Conservation (phyloP, 352 stramenopile genomes). For the Thraustochytrium sp. region DNA sequence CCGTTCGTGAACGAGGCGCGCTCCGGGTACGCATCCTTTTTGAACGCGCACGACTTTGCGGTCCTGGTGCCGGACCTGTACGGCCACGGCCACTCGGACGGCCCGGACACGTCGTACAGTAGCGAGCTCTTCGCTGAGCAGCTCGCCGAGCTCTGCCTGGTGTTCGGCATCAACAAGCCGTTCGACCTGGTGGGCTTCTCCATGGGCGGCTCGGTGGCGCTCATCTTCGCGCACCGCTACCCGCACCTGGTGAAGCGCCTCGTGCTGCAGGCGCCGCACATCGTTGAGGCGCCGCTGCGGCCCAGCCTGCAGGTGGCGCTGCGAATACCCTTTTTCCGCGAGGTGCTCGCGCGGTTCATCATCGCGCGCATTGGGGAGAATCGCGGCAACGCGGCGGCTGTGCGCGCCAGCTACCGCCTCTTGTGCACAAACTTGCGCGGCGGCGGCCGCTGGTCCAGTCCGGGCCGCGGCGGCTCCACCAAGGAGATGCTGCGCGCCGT, state of each 20-base stretch:
- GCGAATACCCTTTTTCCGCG: conserved; percentile 30
- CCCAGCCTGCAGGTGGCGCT: conserved; percentile 19
- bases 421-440: background rate
- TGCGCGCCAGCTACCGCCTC: conserved; percentile 18
- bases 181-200: conserved; percentile 28
- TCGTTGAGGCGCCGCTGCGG: conserved; percentile 8
- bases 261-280: conserved; percentile 28
- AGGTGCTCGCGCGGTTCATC: background rate
- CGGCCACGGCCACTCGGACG: conserved; percentile 26
- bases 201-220: conserved; percentile 26
- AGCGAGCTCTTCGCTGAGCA: conserved; percentile 38
- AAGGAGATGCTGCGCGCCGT: conserved; percentile 17
- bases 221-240: conserved; percentile 26
- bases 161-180: conserved; percentile 35
- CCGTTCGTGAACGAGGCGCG: conserved; percentile 4
- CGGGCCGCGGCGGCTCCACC: background rate
- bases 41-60: background rate
- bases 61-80: conserved; percentile 15
- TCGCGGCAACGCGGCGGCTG: background rate
- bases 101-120: conserved; percentile 12
- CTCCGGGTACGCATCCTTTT: conserved; percentile 9
- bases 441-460: conserved; percentile 1
- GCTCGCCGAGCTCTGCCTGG: conserved; percentile 30
- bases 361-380: conserved; percentile 27
- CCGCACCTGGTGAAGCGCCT: conserved; percentile 5